Conservation (phyloP, 345 rosid species). For the Passiflora organensis region DNA sequence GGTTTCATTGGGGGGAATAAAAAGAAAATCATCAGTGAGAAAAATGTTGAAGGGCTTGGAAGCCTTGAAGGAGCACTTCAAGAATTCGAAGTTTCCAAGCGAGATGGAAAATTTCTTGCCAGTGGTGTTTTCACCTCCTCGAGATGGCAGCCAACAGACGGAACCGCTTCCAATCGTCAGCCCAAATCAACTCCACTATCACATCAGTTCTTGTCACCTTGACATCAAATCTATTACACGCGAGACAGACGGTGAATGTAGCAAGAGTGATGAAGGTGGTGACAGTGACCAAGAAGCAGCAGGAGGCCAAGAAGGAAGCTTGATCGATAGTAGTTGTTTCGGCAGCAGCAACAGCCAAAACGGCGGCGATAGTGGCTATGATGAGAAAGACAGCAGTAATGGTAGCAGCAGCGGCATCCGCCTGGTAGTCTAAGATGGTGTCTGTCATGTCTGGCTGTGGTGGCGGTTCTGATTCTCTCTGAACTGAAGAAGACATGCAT, state of each 20-base stretch:
- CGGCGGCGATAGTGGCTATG: slow-evolving; percentile 35
- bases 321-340: background rate
- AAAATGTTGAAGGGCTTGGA: slow-evolving; percentile 57
- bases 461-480: background rate
- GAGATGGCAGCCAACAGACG: slow-evolving; percentile 57
- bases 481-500: slow-evolving; percentile 3
- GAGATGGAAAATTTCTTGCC: slow-evolving; percentile 66
- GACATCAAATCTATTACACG: too few species aligned
- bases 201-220: background rate
- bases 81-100: slow-evolving; percentile 71
- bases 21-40: background rate
- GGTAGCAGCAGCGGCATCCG: slow-evolving; percentile 1
- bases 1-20: too few species aligned
- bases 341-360: slow-evolving; percentile 18
- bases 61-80: slow-evolving; percentile 75
- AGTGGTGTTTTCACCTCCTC: slow-evolving; percentile 75
- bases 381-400: slow-evolving; percentile 15
- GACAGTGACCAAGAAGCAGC: slow-evolving; percentile 10
- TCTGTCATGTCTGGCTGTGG: too few species aligned
- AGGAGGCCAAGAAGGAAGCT: background rate
- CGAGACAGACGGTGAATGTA: slow-evolving; percentile 10
- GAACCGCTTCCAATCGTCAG: slow-evolving; percentile 50
- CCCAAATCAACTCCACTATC: slow-evolving; percentile 10
- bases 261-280: slow-evolving; percentile 1
- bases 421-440: background rate